Percentiles rank a stretch among this genome's conserved stretches.
phyloP scores from a whole-genome alignment of 257 asterid genomes.

The Ligustrum vulgare region DNA sequence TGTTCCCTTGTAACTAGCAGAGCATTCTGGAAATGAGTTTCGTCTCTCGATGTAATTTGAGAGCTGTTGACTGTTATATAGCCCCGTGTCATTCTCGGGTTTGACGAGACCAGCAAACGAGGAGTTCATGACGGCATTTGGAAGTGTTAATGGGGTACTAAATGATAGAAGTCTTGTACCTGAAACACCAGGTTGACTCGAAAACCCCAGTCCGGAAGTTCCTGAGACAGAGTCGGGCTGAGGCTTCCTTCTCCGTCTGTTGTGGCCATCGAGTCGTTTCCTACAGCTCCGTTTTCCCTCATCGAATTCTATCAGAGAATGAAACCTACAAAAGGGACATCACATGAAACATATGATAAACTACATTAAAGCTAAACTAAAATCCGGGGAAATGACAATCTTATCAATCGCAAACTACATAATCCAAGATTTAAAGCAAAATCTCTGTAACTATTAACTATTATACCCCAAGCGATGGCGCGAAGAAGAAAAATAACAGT shows the following conservation, averaged over 20 bases:
- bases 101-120: slow-evolving; percentile 47
- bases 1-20: slow-evolving; percentile 36
- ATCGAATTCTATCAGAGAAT: slow-evolving; percentile 79
- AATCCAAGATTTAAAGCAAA: neutral
- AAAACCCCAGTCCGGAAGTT: slow-evolving; percentile 41
- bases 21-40: slow-evolving; percentile 33
- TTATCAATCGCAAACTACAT: neutral
- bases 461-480: neutral
- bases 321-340: slow-evolving; percentile 55
- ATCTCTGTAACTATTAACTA: neutral
- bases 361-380: neutral
- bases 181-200: slow-evolving; percentile 41
- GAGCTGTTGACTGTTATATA: slow-evolving; percentile 38
- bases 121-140: slow-evolving; percentile 42
- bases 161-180: slow-evolving; percentile 58
- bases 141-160: slow-evolving; percentile 43
- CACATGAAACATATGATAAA: neutral
- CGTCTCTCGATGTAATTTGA: slow-evolving; percentile 36
- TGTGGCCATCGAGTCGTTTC: slow-evolving; percentile 90
- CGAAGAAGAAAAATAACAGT: neutral
- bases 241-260: slow-evolving; percentile 86
- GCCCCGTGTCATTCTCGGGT: slow-evolving; percentile 34
- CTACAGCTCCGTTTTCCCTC: slow-evolving; percentile 93
- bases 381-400: neutral
- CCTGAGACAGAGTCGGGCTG: slow-evolving; percentile 55